These are phyloP conservation scores for Rhizoctonia solani DNA, from an alignment of 1,284 basidiomycete genomes.

Conservation along the genomic window DNA sequence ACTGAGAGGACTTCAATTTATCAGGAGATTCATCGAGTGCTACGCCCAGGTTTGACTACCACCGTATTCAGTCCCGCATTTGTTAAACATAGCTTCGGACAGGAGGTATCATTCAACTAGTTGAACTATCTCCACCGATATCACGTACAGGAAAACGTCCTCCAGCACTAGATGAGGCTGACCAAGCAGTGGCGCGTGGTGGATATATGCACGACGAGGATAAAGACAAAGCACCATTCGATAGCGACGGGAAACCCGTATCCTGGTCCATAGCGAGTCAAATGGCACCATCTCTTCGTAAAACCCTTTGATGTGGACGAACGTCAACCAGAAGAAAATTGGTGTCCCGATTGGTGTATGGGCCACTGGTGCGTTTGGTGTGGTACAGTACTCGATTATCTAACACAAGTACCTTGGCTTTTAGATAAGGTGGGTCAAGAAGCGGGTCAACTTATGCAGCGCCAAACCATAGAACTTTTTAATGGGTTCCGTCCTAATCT, in stretches of 20 bases:
- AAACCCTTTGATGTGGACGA: constrained; percentile 10
- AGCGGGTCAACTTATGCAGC: constrained; percentile 11
- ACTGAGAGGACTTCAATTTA: constrained; percentile 8
- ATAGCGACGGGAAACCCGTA: neutral
- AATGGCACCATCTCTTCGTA: neutral
- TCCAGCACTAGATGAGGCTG: neutral
- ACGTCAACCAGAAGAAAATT: constrained; percentile 11
- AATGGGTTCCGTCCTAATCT: constrained; percentile 8
- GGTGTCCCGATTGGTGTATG: constrained; percentile 22
- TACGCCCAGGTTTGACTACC: constrained; percentile 1
- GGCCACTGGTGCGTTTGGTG: neutral
- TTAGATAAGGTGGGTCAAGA: constrained; percentile 2
- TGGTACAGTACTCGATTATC: neutral
- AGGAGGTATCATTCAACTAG: constrained; percentile 17
- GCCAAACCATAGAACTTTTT: neutral
- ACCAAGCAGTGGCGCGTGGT: neutral
- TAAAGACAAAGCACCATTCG: neutral
- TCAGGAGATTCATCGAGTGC: constrained; percentile 20
- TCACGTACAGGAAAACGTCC: neutral
- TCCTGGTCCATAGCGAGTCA: constrained; percentile 13
- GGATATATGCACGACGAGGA: neutral
- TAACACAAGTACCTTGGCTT: neutral
- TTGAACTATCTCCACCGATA: constrained; percentile 5
- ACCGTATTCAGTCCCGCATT: neutral
- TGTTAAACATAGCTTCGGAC: neutral